phyloP scores from a whole-genome alignment of 1,139 yeast genomes.

The Groenewaldozyma sp. region DNA sequence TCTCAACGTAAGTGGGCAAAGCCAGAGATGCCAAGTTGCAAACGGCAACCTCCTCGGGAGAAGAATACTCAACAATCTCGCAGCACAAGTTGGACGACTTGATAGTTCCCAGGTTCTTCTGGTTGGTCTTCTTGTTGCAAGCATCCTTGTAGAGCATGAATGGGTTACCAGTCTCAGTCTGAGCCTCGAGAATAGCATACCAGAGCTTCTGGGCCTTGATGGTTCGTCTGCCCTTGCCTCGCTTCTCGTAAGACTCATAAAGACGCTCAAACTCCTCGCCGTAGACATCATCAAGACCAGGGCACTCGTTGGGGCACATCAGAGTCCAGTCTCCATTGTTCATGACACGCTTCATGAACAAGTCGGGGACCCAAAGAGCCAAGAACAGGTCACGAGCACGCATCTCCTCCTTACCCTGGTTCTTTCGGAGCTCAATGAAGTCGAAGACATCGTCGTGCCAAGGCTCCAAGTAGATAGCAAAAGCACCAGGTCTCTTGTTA shows the following conservation, averaged over 20 bases:
- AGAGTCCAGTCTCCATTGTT: conserved; percentile 72
- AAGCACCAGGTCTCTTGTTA: conserved; percentile 89
- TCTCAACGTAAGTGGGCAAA: conserved; percentile 55
- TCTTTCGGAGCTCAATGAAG: conserved; percentile 74
- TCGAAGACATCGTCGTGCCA: conserved; percentile 88
- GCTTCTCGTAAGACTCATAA: conserved; percentile 62
- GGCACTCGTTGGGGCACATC: conserved; percentile 83
- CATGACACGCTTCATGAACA: conserved; percentile 84
- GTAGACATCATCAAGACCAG: conserved; percentile 68
- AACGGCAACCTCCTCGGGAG: conserved; percentile 84
- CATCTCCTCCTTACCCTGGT: conserved; percentile 85
- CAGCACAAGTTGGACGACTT: conserved; percentile 86
- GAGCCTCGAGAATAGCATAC: conserved; percentile 81
- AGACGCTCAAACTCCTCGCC: conserved; percentile 74
- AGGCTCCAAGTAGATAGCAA: conserved; percentile 81
- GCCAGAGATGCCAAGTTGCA: conserved; percentile 87
- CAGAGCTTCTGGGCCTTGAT: conserved; percentile 82
- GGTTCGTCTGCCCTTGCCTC: conserved; percentile 61
- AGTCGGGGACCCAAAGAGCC: conserved; percentile 87
- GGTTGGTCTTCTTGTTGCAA: conserved; percentile 74
- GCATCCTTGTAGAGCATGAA: conserved; percentile 88
- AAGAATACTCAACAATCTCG: conserved; percentile 81
- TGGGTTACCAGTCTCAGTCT: conserved; percentile 89
- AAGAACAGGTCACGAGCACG: conserved; percentile 85
- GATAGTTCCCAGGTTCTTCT: conserved; percentile 77